Base-by-base conservation (phyloP, 2,329 filamentous ascomycete species). In the Raffaelea deltoideospora region DNA sequence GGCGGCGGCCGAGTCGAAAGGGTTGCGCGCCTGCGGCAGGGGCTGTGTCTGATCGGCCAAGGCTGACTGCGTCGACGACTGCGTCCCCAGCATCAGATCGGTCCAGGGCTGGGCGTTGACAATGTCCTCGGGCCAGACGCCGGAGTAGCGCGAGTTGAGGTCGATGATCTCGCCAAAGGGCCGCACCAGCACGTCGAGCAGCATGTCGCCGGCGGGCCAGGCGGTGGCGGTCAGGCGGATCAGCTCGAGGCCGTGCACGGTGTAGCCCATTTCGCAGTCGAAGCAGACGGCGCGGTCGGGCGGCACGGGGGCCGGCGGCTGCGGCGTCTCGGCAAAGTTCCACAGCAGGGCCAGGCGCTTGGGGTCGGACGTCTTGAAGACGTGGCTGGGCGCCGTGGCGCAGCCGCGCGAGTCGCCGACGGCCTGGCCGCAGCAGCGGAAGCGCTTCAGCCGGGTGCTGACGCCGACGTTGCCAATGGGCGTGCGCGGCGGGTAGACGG, bases 201-300 rank as follows among this genome's bases (percentile, higher is more conserved):
- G 56, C 36, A 70, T 67, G 36, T 76, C 69, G 17, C 83, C 81
- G 9, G 67, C 63, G 0, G 88, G 88, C 87, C 90, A 98, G 10
- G 79, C 75, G 4, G 88, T 79, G 5, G 83, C 87, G 0, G 90
- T 96, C 3, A 98, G 58, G 9, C 90, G 83, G 39, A 96, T 78
- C 15, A 98, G 68, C 54, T 98, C 90, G 45, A 96, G 62, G 0
- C 92, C 90, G 34, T 79, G 58, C 1, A 83, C 82, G 0, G 92
- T 98, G 52, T 93, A 96, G 5, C 83, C 84, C 90, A 98, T 98
- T 53, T 98, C 90, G 50, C 90, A 96, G 54, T 98, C 90, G 49
- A 98, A 88, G 44, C 76, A 80, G 10, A 96, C 75, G 3, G 80
- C 83, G 26, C 71, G 70, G 36, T 68, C 60, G 2, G 55, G 48